Conservation (phyloP, 2,329 filamentous ascomycete species). For the Fusarium cicatricum region DNA sequence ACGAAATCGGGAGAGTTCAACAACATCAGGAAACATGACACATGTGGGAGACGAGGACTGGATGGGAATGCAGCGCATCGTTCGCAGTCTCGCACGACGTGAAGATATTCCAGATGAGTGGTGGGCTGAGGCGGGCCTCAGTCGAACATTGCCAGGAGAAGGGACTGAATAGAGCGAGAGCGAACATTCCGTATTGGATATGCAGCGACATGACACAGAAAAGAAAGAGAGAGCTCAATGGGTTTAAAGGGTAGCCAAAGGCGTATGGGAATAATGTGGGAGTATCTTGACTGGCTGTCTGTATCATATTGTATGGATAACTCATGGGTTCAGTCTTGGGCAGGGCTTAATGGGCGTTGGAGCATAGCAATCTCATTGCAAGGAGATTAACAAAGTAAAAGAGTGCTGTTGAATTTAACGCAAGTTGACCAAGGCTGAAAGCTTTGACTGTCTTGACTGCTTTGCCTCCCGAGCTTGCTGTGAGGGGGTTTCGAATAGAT, state of each 20-base stretch:
- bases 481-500: conserved; percentile 5
- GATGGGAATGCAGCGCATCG: conserved; percentile 74
- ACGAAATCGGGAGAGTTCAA: conserved; percentile 33
- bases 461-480: not conserved
- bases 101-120: conserved; percentile 84
- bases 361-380: not conserved
- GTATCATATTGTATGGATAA: conserved; percentile 21
- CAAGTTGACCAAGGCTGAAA: not conserved
- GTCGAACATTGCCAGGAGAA: conserved; percentile 58
- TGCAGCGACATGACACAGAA: not conserved
- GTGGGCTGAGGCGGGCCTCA: conserved; percentile 78
- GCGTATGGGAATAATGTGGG: conserved; percentile 17
- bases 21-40: conserved; percentile 26
- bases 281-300: conserved; percentile 1
- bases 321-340: not conserved
- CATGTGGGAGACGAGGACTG: conserved; percentile 49
- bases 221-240: not conserved
- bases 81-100: conserved; percentile 73
- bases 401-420: not conserved
- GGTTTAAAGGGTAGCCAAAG: not conserved
- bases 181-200: conserved; percentile 8
- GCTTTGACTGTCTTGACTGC: not conserved
- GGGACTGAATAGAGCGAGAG: conserved; percentile 32
- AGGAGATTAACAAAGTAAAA: not conserved
- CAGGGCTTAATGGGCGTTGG: conserved; percentile 11